Conservation (phyloP, 2,329 filamentous ascomycete genomes). For the Bimuria novae-zelandiae region DNA sequence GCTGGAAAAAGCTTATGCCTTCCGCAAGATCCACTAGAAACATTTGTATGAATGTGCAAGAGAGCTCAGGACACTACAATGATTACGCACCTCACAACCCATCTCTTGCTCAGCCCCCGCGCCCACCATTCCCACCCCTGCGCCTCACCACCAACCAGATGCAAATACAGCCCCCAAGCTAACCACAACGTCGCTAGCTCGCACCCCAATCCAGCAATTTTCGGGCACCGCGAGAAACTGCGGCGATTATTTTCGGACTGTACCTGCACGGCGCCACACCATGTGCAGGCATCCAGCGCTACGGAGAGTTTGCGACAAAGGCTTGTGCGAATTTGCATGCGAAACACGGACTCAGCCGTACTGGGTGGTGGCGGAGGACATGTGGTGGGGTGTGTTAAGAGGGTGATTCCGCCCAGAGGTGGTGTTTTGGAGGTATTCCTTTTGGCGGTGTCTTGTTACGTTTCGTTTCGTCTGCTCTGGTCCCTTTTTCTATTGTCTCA, state of each 20-base stretch:
- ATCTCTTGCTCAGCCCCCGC: background rate
- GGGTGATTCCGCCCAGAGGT: background rate
- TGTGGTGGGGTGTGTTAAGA: background rate
- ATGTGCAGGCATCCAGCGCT: slow-evolving; percentile 1
- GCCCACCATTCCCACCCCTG: background rate
- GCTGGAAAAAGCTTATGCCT: background rate
- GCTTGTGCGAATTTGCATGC: background rate
- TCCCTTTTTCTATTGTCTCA: background rate
- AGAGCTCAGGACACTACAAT: background rate
- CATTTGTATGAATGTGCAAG: background rate
- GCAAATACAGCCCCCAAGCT: background rate
- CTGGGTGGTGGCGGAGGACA: background rate
- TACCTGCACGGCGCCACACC: background rate
- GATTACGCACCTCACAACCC: background rate
- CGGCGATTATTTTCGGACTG: slow-evolving; percentile 7
- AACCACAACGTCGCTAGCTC: background rate
- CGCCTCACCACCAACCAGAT: background rate
- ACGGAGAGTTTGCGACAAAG: slow-evolving; percentile 3
- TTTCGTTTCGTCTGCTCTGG: background rate
- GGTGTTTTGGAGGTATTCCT: too few relatives aligned
- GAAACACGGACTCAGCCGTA: background rate
- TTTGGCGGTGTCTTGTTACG: too few relatives aligned
- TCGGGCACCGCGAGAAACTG: background rate
- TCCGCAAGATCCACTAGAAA: background rate
- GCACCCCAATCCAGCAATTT: background rate